Evolutionary conservation across 2,329 filamentous ascomycete species (phyloP).

Genomic region (Microascus cirrosus): DNA sequence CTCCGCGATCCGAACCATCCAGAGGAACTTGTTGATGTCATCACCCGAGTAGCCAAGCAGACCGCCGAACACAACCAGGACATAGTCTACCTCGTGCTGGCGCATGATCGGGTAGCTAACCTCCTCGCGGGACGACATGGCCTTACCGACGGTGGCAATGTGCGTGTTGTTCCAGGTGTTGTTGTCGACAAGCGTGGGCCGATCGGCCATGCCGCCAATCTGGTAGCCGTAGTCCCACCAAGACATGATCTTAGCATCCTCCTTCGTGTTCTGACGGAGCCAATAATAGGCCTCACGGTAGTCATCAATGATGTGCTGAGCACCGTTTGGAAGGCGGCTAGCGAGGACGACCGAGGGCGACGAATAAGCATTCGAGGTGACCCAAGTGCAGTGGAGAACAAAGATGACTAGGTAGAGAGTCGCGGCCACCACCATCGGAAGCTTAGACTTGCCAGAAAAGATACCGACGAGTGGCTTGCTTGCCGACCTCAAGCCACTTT

Average conservation of each 20-base stretch:
- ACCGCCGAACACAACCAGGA: slow-evolving; percentile 94
- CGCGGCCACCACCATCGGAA: slow-evolving; percentile 60
- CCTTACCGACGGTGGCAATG: slow-evolving; percentile 97
- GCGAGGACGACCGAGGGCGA: slow-evolving; percentile 95
- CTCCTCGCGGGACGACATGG: slow-evolving; percentile 95
- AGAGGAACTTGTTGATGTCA: slow-evolving; percentile 99
- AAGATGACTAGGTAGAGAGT: slow-evolving; percentile 81
- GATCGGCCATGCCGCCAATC: slow-evolving; percentile 97
- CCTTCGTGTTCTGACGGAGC: slow-evolving; percentile 91
- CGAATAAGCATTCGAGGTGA: slow-evolving; percentile 97
- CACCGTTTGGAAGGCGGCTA: slow-evolving; percentile 83
- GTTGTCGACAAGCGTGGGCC: slow-evolving; percentile 95
- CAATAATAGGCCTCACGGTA: slow-evolving; percentile 99
- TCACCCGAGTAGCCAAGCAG: slow-evolving; percentile 95
- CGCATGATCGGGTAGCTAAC: slow-evolving; percentile 98
- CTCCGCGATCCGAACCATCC: slow-evolving; percentile 99
- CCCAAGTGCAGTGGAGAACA: slow-evolving; percentile 97
- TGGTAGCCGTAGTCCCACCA: slow-evolving; percentile 99
- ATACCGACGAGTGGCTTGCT: slow-evolving; percentile 70
- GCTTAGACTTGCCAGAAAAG: slow-evolving; percentile 70
- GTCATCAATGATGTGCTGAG: slow-evolving; percentile 97
- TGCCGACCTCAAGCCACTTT: slow-evolving; percentile 53
- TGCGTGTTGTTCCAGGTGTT: slow-evolving; percentile 99
- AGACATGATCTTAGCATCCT: slow-evolving; percentile 97
- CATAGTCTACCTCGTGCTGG: slow-evolving; percentile 97